A percentile compares a stretch with the other conserved stretches of the same genome.
Evolutionary conservation across 1,139 yeast species (phyloP).

Genomic region (Yamadazyma jaroonii): DNA sequence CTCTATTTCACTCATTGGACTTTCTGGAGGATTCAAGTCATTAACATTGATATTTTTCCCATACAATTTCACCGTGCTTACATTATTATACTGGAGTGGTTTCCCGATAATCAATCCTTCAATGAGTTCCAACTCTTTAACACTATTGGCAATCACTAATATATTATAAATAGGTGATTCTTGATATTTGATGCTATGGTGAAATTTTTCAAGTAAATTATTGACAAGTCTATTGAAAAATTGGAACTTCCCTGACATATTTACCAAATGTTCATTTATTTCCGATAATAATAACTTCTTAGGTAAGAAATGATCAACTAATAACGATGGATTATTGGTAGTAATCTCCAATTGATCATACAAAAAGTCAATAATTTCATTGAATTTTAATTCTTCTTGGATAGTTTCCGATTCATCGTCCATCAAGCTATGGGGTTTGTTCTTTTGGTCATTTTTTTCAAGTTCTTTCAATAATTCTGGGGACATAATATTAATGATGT

Average conservation of each 20-base stretch:
- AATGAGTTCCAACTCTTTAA: constrained; percentile 67
- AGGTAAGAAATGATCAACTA: constrained; percentile 76
- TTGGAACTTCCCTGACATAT: constrained; percentile 58
- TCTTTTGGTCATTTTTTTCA: constrained; percentile 21
- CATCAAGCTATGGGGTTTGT: constrained; percentile 38
- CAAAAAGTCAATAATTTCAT: constrained; percentile 27
- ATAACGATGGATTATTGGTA: constrained; percentile 61
- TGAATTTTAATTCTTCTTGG: constrained; percentile 9
- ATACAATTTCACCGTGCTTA: constrained; percentile 59
- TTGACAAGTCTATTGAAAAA: constrained; percentile 52
- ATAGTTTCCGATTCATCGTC: constrained; percentile 13
- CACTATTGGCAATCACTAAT: constrained; percentile 56
- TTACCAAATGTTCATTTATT: constrained; percentile 51
- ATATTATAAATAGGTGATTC: constrained; percentile 23
- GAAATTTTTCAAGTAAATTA: constrained; percentile 19
- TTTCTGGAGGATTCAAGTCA: constrained; percentile 2
- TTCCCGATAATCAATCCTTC: constrained; percentile 70
- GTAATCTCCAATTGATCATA: constrained; percentile 50
- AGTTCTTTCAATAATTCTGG: constrained; percentile 38
- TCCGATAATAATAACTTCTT: constrained; percentile 63
- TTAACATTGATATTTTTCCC: constrained; percentile 28
- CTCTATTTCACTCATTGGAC: constrained; percentile 8
- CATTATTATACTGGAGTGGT: constrained; percentile 51
- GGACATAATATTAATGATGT: constrained; percentile 51
- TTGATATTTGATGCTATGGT: constrained; percentile 13